Percentiles rank a stretch among this genome's conserved stretches.
phyloP scores from a whole-genome alignment of 352 stramenopile genomes.

The Globisporangium paddicum region DNA sequence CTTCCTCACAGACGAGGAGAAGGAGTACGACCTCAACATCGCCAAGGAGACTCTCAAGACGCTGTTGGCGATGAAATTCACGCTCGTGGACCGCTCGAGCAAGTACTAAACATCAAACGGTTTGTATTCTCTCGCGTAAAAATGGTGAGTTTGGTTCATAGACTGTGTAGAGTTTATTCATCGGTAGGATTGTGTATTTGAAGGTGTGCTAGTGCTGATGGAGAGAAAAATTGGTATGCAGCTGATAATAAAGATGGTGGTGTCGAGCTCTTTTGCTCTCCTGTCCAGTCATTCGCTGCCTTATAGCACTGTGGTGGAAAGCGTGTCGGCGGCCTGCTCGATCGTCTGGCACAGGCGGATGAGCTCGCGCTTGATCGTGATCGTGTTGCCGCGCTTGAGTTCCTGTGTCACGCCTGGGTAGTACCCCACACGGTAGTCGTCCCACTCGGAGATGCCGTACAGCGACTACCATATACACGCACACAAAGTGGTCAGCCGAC shows the following conservation, averaged over 20 bases:
- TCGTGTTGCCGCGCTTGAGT: conserved; percentile 56
- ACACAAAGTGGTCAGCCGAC: not conserved
- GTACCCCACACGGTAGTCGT: conserved; percentile 75
- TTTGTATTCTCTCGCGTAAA: not conserved
- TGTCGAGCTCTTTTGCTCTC: not conserved
- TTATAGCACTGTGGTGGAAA: conserved; percentile 51
- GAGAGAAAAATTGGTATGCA: not conserved
- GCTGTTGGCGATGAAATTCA: conserved; percentile 84
- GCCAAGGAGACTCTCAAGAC: conserved; percentile 87
- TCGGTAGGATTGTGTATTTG: not conserved
- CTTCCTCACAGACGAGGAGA: conserved; percentile 86
- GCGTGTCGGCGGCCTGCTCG: conserved; percentile 66
- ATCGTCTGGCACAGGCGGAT: conserved; percentile 76
- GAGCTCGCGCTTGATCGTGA: conserved; percentile 76
- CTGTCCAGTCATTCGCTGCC: not conserved
- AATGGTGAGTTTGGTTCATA: not conserved
- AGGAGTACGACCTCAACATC: conserved; percentile 88
- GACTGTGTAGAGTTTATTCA: no score
- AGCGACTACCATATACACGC: conserved; percentile 30
- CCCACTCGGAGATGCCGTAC: conserved; percentile 81
- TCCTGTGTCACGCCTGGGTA: conserved; percentile 75
- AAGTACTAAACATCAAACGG: conserved; percentile 30
- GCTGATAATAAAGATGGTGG: not conserved
- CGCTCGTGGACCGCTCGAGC: conserved; percentile 63
- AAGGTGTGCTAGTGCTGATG: not conserved